Conservation (phyloP, 2,329 filamentous ascomycete genomes). For the Nothophoma quercina region DNA sequence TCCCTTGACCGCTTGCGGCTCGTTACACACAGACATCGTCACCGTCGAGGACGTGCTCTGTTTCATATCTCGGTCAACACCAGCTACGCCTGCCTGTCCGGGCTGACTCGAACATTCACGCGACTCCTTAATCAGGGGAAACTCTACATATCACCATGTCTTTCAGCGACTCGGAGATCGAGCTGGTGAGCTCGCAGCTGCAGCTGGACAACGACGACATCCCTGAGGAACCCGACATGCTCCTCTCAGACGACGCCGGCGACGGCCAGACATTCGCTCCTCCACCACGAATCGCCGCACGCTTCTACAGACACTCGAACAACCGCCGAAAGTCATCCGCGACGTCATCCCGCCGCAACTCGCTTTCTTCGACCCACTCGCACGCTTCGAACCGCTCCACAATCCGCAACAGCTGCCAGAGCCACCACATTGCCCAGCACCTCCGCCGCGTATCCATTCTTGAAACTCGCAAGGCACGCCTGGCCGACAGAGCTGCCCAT, state of each 20-base stretch:
- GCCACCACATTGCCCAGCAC: slow-evolving; percentile 80
- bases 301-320: slow-evolving; percentile 73
- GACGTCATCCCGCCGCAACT: slow-evolving; percentile 80
- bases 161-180: slow-evolving; percentile 44
- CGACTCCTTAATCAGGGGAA: slow-evolving; percentile 20
- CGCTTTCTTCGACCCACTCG: slow-evolving; percentile 77
- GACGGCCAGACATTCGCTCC: slow-evolving; percentile 63
- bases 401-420: slow-evolving; percentile 65
- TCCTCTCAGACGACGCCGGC: slow-evolving; percentile 50
- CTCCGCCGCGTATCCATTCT: slow-evolving; percentile 81
- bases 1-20: slow-evolving; percentile 29
- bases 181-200: slow-evolving; percentile 39
- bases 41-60: slow-evolving; percentile 38
- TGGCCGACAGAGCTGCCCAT: slow-evolving; percentile 81
- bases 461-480: slow-evolving; percentile 78
- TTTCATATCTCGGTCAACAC: slow-evolving; percentile 34
- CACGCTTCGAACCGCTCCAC: slow-evolving; percentile 69
- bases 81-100: slow-evolving; percentile 19
- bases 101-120: slow-evolving; percentile 30
- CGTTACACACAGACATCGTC: slow-evolving; percentile 27
- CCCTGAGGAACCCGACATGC: slow-evolving; percentile 52
- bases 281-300: slow-evolving; percentile 78
- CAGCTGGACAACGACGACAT: slow-evolving; percentile 49
- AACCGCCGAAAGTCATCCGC: slow-evolving; percentile 77
- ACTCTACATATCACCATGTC: slow-evolving; percentile 32